Evolutionary conservation across 257 asterid species (phyloP), one percentile per base, ranked within the genome.

Genomic region (Jacaranda mimosifolia): DNA sequence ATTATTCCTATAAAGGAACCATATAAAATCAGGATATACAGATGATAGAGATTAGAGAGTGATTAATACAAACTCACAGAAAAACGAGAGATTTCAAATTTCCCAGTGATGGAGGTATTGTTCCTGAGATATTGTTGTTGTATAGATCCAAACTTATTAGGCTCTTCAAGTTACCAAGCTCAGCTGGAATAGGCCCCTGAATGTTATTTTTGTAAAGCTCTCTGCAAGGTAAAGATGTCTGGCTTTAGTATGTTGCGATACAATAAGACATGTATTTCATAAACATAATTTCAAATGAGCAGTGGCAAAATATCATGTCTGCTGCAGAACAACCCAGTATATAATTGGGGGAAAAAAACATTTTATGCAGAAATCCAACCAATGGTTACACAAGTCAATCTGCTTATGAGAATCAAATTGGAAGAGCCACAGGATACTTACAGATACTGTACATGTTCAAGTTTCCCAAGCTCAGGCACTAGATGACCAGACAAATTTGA

Each of bases 151-250:
- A 85, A 82, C 96, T 90, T 66, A 89, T 87, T 63, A 92, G 84
- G 82, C 84, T 90, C 89, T 89, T 92, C 89, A 92, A 86, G 79
- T 86, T 84, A 46, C 94, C 94, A 19, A 92, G 87, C 84, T 90
- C 97, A 32, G 75, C 65, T 17, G 97, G 97, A 75, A 92, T 92
- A 42, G 76, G 51, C 65, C 96, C 97, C 70, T 87, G 87, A 79
- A 92, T 85, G 75, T 90, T 89, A 72, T 92, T 92, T 83, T 87
- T 89, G 91, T 92, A 92, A 74, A 92, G 96, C 87, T 92, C 97
- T 79, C 97, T 92, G 88, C 80, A 78, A 40, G 40, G 78, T 18
- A 39, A 68, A 60, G 60, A 64, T 75, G 45, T 60, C 63, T 12
- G 71, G 51, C 49, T 35, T 68, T 45, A 56, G 75, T 9, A 69